Evolutionary conservation across 1,284 basidiomycete species (phyloP).

Genomic region (Pseudozyma pruni): DNA sequence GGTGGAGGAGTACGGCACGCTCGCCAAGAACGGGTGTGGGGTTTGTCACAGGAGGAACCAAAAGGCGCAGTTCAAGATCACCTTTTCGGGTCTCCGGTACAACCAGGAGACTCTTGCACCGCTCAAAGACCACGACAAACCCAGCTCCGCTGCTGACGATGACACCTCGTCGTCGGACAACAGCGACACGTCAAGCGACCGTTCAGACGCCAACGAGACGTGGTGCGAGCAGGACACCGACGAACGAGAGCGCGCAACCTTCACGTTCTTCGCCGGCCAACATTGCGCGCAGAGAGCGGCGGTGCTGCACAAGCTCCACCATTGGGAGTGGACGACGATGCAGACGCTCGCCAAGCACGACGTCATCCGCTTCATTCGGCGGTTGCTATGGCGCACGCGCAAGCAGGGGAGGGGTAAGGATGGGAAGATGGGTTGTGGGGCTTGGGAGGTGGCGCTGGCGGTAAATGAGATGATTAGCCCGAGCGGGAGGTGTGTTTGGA

Average conservation of each 20-base stretch:
- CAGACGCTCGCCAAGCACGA: conserved; percentile 38
- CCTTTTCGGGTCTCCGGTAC: conserved; percentile 32
- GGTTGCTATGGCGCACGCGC: conserved; percentile 17
- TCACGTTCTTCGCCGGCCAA: conserved; percentile 34
- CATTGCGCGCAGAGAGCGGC: conserved; percentile 34
- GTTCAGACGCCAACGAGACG: conserved; percentile 20
- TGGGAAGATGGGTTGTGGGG: conserved; percentile 22
- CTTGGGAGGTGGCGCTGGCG: conserved; percentile 28
- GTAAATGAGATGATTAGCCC: conserved; percentile 30
- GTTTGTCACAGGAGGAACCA: conserved; percentile 42
- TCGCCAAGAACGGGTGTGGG: conserved; percentile 39
- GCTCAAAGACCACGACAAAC: background rate
- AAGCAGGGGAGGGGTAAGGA: conserved; percentile 23
- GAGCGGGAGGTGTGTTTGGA: conserved; percentile 8
- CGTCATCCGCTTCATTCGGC: conserved; percentile 17
- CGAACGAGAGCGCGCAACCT: background rate
- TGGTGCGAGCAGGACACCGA: conserved; percentile 27
- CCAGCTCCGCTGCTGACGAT: no score
- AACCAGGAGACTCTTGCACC: conserved; percentile 33
- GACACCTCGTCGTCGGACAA: background rate
- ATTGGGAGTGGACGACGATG: conserved; percentile 52
- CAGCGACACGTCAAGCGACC: conserved; percentile 12
- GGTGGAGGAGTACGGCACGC: conserved; percentile 19
- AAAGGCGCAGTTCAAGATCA: conserved; percentile 22
- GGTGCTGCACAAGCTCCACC: conserved; percentile 39